phyloP scores from a whole-genome alignment of 2,329 filamentous ascomycete species.

The Camillea tinctor region DNA sequence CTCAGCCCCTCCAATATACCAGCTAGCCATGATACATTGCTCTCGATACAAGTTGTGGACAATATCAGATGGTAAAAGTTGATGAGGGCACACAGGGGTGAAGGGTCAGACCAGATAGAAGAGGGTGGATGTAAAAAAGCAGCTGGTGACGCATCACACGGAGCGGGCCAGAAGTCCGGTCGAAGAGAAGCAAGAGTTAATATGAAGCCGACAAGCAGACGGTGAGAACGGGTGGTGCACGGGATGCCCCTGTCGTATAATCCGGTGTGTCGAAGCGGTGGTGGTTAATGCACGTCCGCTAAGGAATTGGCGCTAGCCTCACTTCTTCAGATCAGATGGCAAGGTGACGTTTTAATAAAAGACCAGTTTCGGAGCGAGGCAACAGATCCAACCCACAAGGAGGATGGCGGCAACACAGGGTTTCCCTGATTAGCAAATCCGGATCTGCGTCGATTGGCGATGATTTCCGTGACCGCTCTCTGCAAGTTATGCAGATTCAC shows the following conservation, averaged over 20 bases:
- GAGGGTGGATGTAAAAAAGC: not conserved
- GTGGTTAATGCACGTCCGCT: not conserved
- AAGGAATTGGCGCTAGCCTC: not conserved
- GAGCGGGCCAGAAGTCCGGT: not conserved
- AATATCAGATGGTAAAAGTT: conserved; percentile 9
- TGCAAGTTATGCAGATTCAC: not conserved
- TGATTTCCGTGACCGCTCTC: conserved; percentile 8
- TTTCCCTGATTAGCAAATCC: conserved; percentile 10
- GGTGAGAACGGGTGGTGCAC: not conserved
- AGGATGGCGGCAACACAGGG: conserved; percentile 14
- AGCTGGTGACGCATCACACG: not conserved
- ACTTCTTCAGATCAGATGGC: not conserved
- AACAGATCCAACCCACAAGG: conserved; percentile 9
- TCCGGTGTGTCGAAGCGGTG: not conserved
- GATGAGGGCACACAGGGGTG: not conserved
- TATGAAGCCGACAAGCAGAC: not conserved
- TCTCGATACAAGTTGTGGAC: conserved; percentile 14
- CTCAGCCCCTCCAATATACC: conserved; percentile 33
- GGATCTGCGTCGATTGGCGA: not conserved
- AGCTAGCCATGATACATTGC: conserved; percentile 38
- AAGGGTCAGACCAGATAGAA: not conserved
- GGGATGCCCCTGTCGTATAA: not conserved
- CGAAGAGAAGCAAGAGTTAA: not conserved
- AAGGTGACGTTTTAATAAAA: not conserved
- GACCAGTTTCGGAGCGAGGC: not conserved